These are phyloP conservation scores for Falciphora oryzae DNA, from an alignment of 2,329 filamentous ascomycete species.

Conservation along the genomic window DNA sequence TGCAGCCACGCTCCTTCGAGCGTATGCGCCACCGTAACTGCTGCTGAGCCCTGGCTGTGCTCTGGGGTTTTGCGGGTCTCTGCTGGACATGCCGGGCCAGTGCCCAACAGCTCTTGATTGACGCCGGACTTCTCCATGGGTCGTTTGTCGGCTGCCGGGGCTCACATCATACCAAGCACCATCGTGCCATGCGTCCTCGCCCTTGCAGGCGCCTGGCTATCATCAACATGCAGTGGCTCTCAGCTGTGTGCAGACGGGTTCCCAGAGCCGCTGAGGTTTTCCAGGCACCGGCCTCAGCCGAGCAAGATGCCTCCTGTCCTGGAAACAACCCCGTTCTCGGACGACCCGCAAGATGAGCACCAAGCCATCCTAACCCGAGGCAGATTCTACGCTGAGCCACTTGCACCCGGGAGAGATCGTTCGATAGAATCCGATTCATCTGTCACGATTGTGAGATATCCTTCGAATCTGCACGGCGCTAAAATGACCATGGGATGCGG, in stretches of 20 bases:
- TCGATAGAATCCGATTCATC: neutral
- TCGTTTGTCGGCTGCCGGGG: neutral
- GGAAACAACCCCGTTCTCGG: neutral
- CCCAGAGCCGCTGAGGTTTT: neutral
- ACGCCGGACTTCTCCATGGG: neutral
- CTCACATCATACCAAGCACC: neutral
- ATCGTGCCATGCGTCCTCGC: neutral
- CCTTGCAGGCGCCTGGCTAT: neutral
- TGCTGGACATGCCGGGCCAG: neutral
- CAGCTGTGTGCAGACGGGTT: too few species aligned
- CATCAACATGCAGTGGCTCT: neutral
- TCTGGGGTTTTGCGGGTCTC: neutral
- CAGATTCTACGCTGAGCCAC: neutral
- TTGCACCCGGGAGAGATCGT: neutral
- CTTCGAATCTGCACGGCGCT: neutral
- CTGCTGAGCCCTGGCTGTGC: neutral
- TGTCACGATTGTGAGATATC: neutral
- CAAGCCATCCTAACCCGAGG: neutral
- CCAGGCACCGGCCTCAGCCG: neutral
- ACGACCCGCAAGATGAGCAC: neutral
- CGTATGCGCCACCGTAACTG: neutral
- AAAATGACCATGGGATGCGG: neutral
- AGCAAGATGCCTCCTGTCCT: neutral
- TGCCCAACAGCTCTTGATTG: neutral
- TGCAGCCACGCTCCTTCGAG: neutral